Evolutionary conservation across 2,329 filamentous ascomycete genomes (phyloP), one percentile per base, ranked within the genome.

Genomic region (Fusarium oligoseptatum): DNA sequence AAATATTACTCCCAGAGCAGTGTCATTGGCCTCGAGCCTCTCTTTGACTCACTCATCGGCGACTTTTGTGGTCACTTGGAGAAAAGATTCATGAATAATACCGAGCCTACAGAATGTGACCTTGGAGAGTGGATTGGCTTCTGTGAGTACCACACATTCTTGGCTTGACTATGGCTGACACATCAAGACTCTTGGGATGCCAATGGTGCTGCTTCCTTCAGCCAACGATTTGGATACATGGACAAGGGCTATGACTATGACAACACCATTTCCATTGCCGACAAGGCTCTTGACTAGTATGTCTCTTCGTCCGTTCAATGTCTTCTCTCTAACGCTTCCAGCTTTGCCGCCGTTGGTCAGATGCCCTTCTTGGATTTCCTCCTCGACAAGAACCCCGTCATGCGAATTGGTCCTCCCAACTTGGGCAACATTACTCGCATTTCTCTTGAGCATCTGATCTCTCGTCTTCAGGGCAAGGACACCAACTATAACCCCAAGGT

Each of bases 121-220:
- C 34, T 74, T 9, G 72, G 72, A 3, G 61, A 66, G 29, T 74
- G 71, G 71, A 60, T 74, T 32, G 71, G 64, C 3, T 74, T 60
- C 20, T 74, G 71, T 74, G 55, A 22, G 71, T 17, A 6, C 15
- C 15, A 11, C n/a, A 12, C 24, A 34, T n/a, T n/a, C 36, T 20
- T 17, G 3, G 6, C 29, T 27, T 17, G 6, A 2, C 20, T 8
- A 22, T 20, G 3, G 0, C 27, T n/a, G 15, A 17, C 15, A 6
- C 4, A 15, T 17, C 17, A 15, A 74, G 70, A 74, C n/a, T 77
- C 82, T 5, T 85, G 84, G 78, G 85, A 87, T 63, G 81, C 85
- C 12, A 82, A 86, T 58, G 84, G 84, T 37, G 81, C 83, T 57
- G 76, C 85, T 24, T 84, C 83, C 22, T 87, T 85, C 50, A 82